Evolutionary conservation across 768 basidiomycete genomes (phyloP), one percentile per base, ranked within the genome.

Genomic region (Sutorius australiensis): DNA sequence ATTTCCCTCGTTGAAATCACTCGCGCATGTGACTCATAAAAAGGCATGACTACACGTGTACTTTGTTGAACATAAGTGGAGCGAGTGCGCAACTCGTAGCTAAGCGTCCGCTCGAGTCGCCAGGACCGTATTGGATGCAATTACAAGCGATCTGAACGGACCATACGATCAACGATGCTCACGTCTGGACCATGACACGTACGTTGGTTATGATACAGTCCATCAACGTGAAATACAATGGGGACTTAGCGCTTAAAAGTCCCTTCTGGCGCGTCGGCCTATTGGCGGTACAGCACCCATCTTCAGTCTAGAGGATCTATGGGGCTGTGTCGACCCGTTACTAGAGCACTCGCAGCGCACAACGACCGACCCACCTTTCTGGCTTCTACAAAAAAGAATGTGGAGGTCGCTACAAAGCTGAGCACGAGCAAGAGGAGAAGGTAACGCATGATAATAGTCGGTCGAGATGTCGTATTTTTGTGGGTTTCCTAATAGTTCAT

Each of bases 371-470:
- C 28, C 41, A 65, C 64, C 65, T 51, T 54, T 62, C 53, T 61
- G 49, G 56, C 64, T 53, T 65, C 64, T 57, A 64, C 65, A 17
- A 55, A 65, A 67, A 65, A 65, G 64, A 65, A 65, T 34, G 64
- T 67, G 53, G 64, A 65, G 42, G 46, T 47, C 3, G 64, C 65
- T 54, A 65, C 48, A 55, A 65, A 65, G 40, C 65, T 67, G 1
- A 65, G 64, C 43, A 65, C 64, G 46, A 67, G 54, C 38, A 67
- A 9, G 33, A 65, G 64, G 47, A 65, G 64, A 55, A 67, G 57
- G 57, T 55, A 67, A 33, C 64, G 64, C 64, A 65, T 65, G 49
- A 32, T 42, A 24, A 36, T 45, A 34, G 48, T 48, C 48, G 19
- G 30, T 38, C 34, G 31, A 27, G 36, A 31, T 38, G 43, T 46